Conservation (phyloP, 257 asterid genomes). For the Solanum tarijense region DNA sequence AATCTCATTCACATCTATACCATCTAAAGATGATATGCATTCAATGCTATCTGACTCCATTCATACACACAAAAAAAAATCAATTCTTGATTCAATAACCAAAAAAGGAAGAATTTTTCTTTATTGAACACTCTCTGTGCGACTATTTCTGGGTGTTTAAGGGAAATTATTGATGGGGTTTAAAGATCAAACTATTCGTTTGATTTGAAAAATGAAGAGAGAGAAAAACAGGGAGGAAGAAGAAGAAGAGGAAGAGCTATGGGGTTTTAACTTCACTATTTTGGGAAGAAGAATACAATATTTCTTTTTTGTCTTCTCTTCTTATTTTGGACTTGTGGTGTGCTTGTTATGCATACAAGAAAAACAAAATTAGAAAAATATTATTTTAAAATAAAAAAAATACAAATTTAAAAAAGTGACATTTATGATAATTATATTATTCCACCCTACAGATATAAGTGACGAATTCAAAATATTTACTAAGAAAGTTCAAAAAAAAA, state of each 20-base stretch:
- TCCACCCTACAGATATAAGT: no score
- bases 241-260: neutral
- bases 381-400: no score
- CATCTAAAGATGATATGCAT: slow-evolving; percentile 27
- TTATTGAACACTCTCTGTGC: neutral
- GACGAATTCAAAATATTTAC: fast-evolving
- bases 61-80: neutral
- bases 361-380: no score
- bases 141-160: neutral
- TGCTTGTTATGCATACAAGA: no score
- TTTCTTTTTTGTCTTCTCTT: no score
- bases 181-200: neutral
- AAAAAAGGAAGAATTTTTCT: neutral
- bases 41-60: slow-evolving; percentile 34
- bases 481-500: no score
- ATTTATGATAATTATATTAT: no score
- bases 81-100: neutral
- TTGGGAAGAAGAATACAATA: neutral
- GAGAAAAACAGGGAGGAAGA: neutral
- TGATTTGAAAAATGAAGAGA: neutral
- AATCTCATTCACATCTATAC: neutral
- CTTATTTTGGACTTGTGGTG: no score
- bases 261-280: neutral
- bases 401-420: no score
- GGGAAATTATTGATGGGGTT: neutral